These are phyloP conservation scores for Cutaneotrichosporon arboriforme DNA, from an alignment of 1,284 basidiomycete species.

Conservation along the genomic window DNA sequence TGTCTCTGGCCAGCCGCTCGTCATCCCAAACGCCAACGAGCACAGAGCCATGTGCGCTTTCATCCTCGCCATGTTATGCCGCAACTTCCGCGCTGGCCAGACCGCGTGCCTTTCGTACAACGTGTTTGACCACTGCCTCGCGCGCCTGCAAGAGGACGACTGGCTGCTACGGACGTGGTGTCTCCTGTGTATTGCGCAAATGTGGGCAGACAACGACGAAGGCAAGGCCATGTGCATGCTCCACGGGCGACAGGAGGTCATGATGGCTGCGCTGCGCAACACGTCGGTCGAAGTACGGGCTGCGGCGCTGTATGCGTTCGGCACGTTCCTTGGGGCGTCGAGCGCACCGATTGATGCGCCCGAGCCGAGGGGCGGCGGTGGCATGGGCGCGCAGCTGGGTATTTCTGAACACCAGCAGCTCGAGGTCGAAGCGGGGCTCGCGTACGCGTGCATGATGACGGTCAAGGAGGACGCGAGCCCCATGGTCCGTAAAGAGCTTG, in stretches of 20 bases:
- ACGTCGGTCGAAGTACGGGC: slow-evolving; percentile 89
- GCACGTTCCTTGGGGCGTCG: slow-evolving; percentile 87
- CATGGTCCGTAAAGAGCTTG: slow-evolving; percentile 89
- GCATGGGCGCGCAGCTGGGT: slow-evolving; percentile 76
- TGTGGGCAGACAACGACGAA: slow-evolving; percentile 90
- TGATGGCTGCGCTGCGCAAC: slow-evolving; percentile 77
- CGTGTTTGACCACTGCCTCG: slow-evolving; percentile 85
- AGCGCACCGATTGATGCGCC: slow-evolving; percentile 59
- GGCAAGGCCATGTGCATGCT: slow-evolving; percentile 82
- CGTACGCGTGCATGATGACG: slow-evolving; percentile 55
- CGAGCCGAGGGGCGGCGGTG: slow-evolving; percentile 70
- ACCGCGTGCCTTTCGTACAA: slow-evolving; percentile 75
- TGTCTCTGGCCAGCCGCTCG: slow-evolving; percentile 38
- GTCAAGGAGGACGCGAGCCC: slow-evolving; percentile 93
- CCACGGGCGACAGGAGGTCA: slow-evolving; percentile 68
- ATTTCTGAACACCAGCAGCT: slow-evolving; percentile 65
- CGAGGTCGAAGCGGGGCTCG: slow-evolving; percentile 55
- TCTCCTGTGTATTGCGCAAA: slow-evolving; percentile 84
- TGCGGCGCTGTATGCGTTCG: slow-evolving; percentile 84
- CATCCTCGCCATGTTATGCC: slow-evolving; percentile 85
- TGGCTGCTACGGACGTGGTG: slow-evolving; percentile 93
- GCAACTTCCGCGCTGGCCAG: slow-evolving; percentile 82
- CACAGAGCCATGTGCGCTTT: slow-evolving; percentile 99
- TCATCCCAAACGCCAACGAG: slow-evolving; percentile 87
- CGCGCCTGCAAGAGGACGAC: slow-evolving; percentile 75